A percentile compares a stretch with the other conserved stretches of the same genome.
Conservation (phyloP, 2,329 filamentous ascomycete species). For the Fusarium haematococcum region DNA sequence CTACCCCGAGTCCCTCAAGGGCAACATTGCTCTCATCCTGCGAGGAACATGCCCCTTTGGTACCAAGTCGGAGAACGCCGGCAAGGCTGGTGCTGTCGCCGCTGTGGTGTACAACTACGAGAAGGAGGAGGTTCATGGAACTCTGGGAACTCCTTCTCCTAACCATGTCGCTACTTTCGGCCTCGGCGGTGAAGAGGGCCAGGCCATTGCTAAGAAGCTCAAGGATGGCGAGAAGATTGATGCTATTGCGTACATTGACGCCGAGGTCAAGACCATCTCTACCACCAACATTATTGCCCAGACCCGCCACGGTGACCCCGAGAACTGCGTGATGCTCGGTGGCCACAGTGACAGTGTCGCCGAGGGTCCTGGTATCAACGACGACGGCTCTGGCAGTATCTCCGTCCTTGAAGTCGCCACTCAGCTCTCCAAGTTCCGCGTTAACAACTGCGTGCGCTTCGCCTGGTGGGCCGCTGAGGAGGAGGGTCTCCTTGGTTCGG, state of each 20-base stretch:
- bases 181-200: slow-evolving; percentile 69
- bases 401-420: slow-evolving; percentile 72
- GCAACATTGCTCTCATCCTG: slow-evolving; percentile 76
- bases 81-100: slow-evolving; percentile 75
- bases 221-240: slow-evolving; percentile 62
- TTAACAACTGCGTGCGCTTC: slow-evolving; percentile 75
- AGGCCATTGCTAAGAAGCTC: slow-evolving; percentile 66
- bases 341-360: slow-evolving; percentile 73
- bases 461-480: slow-evolving; percentile 78
- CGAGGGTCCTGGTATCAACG: slow-evolving; percentile 80
- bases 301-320: slow-evolving; percentile 67
- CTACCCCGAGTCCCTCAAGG: slow-evolving; percentile 68
- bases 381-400: slow-evolving; percentile 77
- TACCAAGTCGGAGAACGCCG: slow-evolving; percentile 75
- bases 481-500: slow-evolving; percentile 73
- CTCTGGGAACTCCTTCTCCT: slow-evolving; percentile 70
- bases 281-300: slow-evolving; percentile 74
- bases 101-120: slow-evolving; percentile 82
- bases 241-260: slow-evolving; percentile 70
- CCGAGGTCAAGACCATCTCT: slow-evolving; percentile 63
- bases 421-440: slow-evolving; percentile 66
- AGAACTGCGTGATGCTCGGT: slow-evolving; percentile 75
- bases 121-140: slow-evolving; percentile 72
- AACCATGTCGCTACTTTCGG: slow-evolving; percentile 77
- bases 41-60: slow-evolving; percentile 80